Evolutionary conservation across 805 yeast species (phyloP).

Genomic region (Martiniozyma abietophila): DNA sequence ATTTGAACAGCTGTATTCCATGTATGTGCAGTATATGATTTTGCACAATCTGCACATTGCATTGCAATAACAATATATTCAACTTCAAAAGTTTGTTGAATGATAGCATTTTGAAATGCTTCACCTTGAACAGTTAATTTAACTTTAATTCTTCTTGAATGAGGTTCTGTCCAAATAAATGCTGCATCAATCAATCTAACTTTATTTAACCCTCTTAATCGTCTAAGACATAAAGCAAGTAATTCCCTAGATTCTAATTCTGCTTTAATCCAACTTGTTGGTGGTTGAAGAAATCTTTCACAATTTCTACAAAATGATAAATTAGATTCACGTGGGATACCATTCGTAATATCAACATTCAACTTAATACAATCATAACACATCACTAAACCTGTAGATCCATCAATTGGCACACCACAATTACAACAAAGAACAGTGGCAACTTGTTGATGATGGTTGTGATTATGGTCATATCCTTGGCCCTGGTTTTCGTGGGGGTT

Average conservation of each 20-base stretch:
- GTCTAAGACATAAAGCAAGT: conserved; percentile 79
- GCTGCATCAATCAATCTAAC: conserved; percentile 88
- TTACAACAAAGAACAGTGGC: conserved; percentile 95
- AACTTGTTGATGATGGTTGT: conserved; percentile 13
- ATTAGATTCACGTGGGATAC: conserved; percentile 89
- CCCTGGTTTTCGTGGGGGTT: too few relatives aligned
- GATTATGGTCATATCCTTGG: conserved; percentile 15
- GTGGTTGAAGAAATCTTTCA: conserved; percentile 93
- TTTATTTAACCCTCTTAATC: conserved; percentile 78
- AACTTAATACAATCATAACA: conserved; percentile 95
- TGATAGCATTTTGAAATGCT: conserved; percentile 82
- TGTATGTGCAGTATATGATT: conserved; percentile 90
- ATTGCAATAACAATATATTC: conserved; percentile 88
- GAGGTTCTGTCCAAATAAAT: conserved; percentile 99
- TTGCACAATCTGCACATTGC: conserved; percentile 99
- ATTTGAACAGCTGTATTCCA: conserved; percentile 98
- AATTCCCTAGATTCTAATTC: conserved; percentile 88
- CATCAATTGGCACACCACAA: conserved; percentile 98
- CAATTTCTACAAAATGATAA: conserved; percentile 94
- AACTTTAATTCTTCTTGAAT: conserved; percentile 86
- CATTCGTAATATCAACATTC: conserved; percentile 88
- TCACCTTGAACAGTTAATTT: conserved; percentile 95
- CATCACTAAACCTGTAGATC: conserved; percentile 87
- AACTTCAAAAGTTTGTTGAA: conserved; percentile 91
- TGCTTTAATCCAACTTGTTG: conserved; percentile 85